Evolutionary conservation across 768 basidiomycete genomes (phyloP), one percentile per base, ranked within the genome.

Genomic region (Brasilioporus rufonigricans): DNA sequence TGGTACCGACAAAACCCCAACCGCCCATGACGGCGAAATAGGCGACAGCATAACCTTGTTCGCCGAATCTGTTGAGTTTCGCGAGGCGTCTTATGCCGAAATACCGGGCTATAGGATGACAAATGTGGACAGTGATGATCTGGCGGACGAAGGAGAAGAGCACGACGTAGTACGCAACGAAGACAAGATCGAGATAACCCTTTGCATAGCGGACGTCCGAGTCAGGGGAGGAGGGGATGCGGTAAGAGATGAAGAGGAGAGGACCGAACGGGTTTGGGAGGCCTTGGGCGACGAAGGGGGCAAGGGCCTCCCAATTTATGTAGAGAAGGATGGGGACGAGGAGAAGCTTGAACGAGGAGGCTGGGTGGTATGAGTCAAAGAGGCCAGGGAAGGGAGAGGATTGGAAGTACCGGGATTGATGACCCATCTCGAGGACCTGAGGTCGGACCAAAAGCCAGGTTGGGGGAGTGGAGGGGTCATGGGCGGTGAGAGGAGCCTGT

Each of bases 71-170:
- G 51, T 86, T 83, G 14, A 93, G 69, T 70, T 95, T 97, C 23
- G 67, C 66, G 54, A 73, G 70, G 57, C 78, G 83, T 64, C 75
- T 80, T 46, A 99, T 80, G 2, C 93, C 89, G 52, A 87, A 84
- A 55, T 78, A 76, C 32, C 75, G 79, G 0, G 88, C 94, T 35
- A 93, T 59, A 2, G 89, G 90, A 23, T 76, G 74, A 41, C 85
- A 83, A 12, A 92, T 33, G 52, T 80, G 81, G 64, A 89, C 60
- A 18, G 86, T 82, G 68, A 93, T 66, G 41, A 77, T 64, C 71
- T 98, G 93, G 29, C 96, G 85, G 40, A 94, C 61, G 67, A 93
- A 89, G 2, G 93, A 95, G 75, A 88, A 98, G 63, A 96, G 84
- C 47, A 98, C 74, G 70, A 98, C 77, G 65, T 95, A 77, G 71